Percentiles rank a stretch among this genome's conserved stretches.
phyloP scores from a whole-genome alignment of 768 basidiomycete species.

The Hericium erinaceus region DNA sequence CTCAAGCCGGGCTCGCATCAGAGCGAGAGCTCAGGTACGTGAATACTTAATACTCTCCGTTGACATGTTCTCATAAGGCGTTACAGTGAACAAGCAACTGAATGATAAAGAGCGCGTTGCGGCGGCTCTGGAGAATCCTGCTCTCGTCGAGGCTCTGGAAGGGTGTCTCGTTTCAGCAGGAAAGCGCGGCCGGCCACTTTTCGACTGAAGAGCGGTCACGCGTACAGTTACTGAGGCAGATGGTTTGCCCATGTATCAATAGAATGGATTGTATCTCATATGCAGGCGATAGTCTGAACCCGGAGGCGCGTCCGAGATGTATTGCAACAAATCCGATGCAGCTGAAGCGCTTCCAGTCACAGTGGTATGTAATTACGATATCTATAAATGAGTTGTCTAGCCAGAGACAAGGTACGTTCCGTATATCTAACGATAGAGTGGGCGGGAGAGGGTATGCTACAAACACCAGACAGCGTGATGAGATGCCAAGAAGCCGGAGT shows the following conservation, averaged over 20 bases:
- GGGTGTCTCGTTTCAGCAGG: slow-evolving; percentile 41
- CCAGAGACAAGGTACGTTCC: no score
- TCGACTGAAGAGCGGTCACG: no score
- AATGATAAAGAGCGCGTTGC: slow-evolving; percentile 99
- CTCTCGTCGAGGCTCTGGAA: slow-evolving; percentile 81
- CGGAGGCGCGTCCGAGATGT: no score
- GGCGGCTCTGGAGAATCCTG: slow-evolving; percentile 89
- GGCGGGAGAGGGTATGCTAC: background rate
- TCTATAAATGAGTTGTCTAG: no score
- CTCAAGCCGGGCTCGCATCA: slow-evolving; percentile 95
- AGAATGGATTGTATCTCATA: no score
- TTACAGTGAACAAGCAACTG: slow-evolving; percentile 89
- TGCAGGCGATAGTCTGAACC: no score
- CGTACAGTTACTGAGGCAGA: no score
- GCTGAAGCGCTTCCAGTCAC: no score
- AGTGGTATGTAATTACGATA: no score
- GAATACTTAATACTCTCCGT: background rate
- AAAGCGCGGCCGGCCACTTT: background rate
- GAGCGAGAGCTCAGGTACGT: slow-evolving; percentile 75
- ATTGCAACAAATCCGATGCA: no score
- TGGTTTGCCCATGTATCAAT: no score
- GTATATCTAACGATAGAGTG: no score
- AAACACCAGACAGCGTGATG: background rate
- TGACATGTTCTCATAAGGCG: background rate
- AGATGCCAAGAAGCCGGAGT: slow-evolving; percentile 1